phyloP scores from a whole-genome alignment of 345 rosid genomes.

The Hypericum perforatum region DNA sequence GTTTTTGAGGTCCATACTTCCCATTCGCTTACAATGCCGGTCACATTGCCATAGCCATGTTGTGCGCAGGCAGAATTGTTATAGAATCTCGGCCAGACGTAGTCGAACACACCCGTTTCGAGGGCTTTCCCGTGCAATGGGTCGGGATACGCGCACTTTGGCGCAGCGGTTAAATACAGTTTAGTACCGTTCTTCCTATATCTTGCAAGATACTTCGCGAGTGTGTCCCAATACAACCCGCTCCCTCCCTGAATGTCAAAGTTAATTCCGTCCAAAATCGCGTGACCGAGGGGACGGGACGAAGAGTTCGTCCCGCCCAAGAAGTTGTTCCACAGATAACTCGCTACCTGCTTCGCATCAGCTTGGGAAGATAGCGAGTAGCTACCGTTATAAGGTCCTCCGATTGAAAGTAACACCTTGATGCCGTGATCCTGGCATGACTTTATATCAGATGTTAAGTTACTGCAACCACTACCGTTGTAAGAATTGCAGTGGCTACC shows the following conservation, averaged over 20 bases:
- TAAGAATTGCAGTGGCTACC: too few relatives aligned
- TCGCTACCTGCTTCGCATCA: too few relatives aligned
- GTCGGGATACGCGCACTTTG: constrained; percentile 24
- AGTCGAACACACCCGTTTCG: constrained; percentile 20
- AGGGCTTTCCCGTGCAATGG: constrained; percentile 16
- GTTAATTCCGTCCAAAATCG: constrained; percentile 18
- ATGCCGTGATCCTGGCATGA: too few relatives aligned
- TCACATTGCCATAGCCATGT: too few relatives aligned
- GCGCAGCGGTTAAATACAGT: constrained; percentile 21
- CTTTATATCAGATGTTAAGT: too few relatives aligned
- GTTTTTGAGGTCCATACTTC: too few relatives aligned
- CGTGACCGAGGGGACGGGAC: constrained; percentile 20
- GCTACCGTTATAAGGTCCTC: too few relatives aligned
- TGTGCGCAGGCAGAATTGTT: constrained; percentile 21
- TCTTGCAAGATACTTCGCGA: constrained; percentile 12
- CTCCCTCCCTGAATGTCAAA: constrained; percentile 21
- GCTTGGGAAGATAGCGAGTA: too few relatives aligned
- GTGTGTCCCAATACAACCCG: constrained; percentile 12
- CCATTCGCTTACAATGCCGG: too few relatives aligned
- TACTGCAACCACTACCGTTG: too few relatives aligned
- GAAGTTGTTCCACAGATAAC: constrained; percentile 3
- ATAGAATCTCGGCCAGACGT: constrained; percentile 23
- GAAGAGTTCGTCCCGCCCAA: constrained; percentile 18
- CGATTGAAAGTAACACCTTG: too few relatives aligned
- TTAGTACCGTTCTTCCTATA: constrained; percentile 13